Percentiles rank a stretch among this genome's conserved stretches.
These are phyloP conservation scores for Citrus reticulata DNA, from an alignment of 345 rosid species.

Conservation along the genomic window DNA sequence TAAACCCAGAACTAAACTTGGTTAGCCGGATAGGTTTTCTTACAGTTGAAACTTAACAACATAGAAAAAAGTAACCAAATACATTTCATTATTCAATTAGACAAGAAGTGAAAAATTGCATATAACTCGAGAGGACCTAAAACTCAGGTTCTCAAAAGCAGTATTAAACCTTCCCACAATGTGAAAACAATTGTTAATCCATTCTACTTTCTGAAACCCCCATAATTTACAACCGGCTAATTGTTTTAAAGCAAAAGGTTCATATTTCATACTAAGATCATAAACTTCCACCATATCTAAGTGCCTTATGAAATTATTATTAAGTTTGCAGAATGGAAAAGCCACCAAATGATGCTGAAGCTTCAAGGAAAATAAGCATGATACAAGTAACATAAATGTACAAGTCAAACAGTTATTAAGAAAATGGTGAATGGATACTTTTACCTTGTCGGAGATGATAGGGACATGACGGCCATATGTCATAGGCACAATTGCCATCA, in stretches of 20 bases:
- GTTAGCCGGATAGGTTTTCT: no score
- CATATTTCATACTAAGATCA: background rate
- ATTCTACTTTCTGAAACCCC: background rate
- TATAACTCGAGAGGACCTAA: background rate
- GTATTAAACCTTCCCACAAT: background rate
- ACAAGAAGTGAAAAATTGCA: background rate
- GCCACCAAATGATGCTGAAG: background rate
- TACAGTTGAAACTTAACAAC: no score
- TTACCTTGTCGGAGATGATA: constrained; percentile 81
- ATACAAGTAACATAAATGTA: background rate
- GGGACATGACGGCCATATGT: constrained; percentile 98
- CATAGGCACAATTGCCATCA: constrained; percentile 95
- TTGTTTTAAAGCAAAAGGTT: background rate
- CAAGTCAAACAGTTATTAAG: background rate
- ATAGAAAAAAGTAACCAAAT: no score
- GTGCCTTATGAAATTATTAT: background rate
- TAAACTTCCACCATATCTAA: background rate
- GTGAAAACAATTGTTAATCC: background rate
- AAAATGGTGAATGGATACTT: background rate
- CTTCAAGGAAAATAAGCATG: background rate
- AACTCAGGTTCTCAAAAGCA: background rate
- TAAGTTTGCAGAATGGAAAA: background rate
- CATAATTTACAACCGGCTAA: background rate
- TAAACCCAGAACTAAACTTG: no score
- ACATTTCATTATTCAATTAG: background rate